Evolutionary conservation across 805 yeast genomes (phyloP).

Genomic region (Cyberlindnera meyerae): DNA sequence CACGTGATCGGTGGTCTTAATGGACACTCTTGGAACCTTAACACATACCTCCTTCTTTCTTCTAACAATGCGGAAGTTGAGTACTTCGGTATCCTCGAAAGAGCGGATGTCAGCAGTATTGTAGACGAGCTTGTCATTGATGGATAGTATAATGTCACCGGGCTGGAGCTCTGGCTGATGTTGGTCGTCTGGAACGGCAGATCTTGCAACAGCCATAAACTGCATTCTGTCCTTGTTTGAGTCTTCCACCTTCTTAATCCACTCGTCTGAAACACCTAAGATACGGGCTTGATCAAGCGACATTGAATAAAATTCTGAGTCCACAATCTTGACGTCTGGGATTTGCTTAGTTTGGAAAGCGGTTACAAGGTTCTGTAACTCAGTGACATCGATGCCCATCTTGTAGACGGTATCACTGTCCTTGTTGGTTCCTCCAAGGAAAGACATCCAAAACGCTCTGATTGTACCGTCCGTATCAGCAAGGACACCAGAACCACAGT

Average conservation of each 20-base stretch:
- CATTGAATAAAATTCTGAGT: constrained; percentile 69
- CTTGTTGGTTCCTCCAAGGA: constrained; percentile 68
- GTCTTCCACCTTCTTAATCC: constrained; percentile 68
- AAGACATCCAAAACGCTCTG: constrained; percentile 82
- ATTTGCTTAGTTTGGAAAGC: constrained; percentile 45
- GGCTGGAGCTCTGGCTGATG: constrained; percentile 31
- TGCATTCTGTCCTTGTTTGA: constrained; percentile 63
- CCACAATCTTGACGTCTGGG: constrained; percentile 65
- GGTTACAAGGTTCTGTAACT: constrained; percentile 53
- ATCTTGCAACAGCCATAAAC: constrained; percentile 65
- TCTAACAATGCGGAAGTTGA: constrained; percentile 65
- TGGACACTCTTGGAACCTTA: constrained; percentile 58
- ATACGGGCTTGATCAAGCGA: constrained; percentile 73
- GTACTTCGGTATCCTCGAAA: constrained; percentile 35
- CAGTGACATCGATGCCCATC: constrained; percentile 74
- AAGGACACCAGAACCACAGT: constrained; percentile 75
- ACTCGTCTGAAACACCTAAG: constrained; percentile 80
- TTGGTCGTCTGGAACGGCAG: constrained; percentile 45
- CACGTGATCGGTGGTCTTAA: constrained; percentile 59
- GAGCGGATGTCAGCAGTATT: constrained; percentile 51
- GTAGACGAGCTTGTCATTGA: constrained; percentile 60
- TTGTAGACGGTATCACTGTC: constrained; percentile 55
- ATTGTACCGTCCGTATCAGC: constrained; percentile 75
- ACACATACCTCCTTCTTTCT: constrained; percentile 59
- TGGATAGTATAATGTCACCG: constrained; percentile 76